Conservation (phyloP, 202 grass and related monocot species). For the Schoenoplectus tabernaemontani region DNA sequence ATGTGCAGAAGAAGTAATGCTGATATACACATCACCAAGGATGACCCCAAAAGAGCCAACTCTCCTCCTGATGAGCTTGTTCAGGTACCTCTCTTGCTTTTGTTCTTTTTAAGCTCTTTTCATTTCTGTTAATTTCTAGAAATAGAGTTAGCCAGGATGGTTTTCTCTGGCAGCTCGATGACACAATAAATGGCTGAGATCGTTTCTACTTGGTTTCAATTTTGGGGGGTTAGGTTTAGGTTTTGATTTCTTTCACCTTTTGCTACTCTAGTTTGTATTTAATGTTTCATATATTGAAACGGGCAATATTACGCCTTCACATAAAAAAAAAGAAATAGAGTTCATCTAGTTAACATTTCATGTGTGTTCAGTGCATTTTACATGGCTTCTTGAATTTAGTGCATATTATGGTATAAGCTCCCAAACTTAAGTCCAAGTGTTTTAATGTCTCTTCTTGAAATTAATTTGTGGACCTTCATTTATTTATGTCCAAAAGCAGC, state of each 20-base stretch:
- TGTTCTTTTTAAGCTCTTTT: conserved; percentile 18
- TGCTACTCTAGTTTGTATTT: too few species aligned
- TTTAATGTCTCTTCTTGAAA: neutral
- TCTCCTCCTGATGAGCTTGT: conserved; percentile 83
- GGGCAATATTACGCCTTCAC: too few species aligned
- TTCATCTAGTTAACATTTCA: too few species aligned
- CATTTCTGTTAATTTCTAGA: neutral
- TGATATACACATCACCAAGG: conserved; percentile 72
- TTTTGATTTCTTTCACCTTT: too few species aligned
- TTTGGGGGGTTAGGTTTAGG: too few species aligned
- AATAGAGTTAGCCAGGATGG: too few species aligned
- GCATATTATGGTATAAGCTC: neutral
- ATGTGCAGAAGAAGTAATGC: conserved; percentile 81
- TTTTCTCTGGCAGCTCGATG: too few species aligned
- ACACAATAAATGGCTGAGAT: too few species aligned
- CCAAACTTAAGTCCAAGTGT: neutral
- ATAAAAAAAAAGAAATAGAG: too few species aligned
- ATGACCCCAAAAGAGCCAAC: conserved; percentile 56
- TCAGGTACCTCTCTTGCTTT: conserved; percentile 39
- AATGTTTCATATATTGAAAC: too few species aligned
- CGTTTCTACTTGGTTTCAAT: too few species aligned
- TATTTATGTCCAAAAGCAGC: neutral
- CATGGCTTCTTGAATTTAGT: neutral
- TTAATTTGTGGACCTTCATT: neutral
- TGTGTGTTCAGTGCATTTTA: neutral